These are phyloP conservation scores for Phragmites australis DNA, from an alignment of 176 grass and related monocot species.

Conservation along the genomic window DNA sequence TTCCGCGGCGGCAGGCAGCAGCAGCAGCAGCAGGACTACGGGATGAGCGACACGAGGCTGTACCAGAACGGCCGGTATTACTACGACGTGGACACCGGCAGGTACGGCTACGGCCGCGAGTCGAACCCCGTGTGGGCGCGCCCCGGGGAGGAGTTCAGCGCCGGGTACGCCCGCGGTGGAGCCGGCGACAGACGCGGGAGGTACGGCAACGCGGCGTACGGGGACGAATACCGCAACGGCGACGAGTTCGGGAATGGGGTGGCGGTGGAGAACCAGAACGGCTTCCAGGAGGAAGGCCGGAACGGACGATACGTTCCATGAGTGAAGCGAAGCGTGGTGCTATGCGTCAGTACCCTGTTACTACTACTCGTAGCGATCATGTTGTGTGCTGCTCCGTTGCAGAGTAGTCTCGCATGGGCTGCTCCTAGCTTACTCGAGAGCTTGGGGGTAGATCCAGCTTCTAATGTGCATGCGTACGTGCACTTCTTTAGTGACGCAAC, in stretches of 20 bases:
- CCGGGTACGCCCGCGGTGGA: conserved; percentile 29
- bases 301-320: conserved; percentile 39
- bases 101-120: conserved; percentile 55
- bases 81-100: conserved; percentile 50
- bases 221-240: not conserved
- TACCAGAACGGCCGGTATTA: conserved; percentile 61
- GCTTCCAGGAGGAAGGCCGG: not conserved
- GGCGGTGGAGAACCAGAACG: not conserved
- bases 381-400: not conserved
- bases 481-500: not conserved
- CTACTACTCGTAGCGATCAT: not conserved
- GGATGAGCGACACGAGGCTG: conserved; percentile 61
- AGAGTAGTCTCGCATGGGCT: not conserved
- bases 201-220: not conserved
- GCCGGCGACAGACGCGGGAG: not conserved
- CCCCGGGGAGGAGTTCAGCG: conserved; percentile 30
- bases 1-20: conserved; percentile 6
- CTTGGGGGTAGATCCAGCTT: not conserved
- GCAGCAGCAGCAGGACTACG: conserved; percentile 28
- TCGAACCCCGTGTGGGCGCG: conserved; percentile 42
- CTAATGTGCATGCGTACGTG: not conserved
- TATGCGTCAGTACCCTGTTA: not conserved
- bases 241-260: not conserved
- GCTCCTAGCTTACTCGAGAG: not conserved
- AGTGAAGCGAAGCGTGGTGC: not conserved